Base-by-base conservation (phyloP, 768 basidiomycete genomes). In the Gloeophyllum trabeum region DNA sequence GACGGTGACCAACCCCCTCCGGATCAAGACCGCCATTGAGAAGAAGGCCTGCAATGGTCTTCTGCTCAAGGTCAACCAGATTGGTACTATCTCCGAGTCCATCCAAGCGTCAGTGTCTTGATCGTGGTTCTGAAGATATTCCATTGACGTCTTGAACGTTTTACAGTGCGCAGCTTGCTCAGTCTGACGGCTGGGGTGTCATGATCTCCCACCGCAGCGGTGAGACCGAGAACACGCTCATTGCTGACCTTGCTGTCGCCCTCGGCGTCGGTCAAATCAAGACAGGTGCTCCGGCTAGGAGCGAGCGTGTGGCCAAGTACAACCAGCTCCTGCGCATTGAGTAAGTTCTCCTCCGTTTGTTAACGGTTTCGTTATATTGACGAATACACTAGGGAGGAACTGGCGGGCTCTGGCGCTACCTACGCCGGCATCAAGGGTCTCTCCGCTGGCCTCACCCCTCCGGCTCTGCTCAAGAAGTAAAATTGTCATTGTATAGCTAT, bases 31-130 rank as follows among this genome's bases (percentile, higher is more conserved):
- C 28, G 96, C 96, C 53, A 96, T 98, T 50, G 88, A 97, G 71
- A 96, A 94, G 81, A 97, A 94, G 78, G 89, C 96, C 26, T 98
- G 94, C 80, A 98, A 98, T 58, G 96, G 90, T 60, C 76, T 99
- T 30, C 76, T 99, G 48, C 80, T 99, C 66, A 99, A 98, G 82
- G 85, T 97, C 65, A 98, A 97, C 77, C 94, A 99, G 66, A 98
- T 98, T 59, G 96, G 96, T 55, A 93, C 93, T 49, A 91, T 99
- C 65, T 90, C 89, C 36, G 94, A 99, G 68, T 94, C 94, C 20
- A 96, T 99, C 67, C 91, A 96, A 63, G 94, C 94, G 90, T 94
- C 54, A 45, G 89, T 77, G 20, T 13, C 30, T 36, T 39, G n/a
- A 18, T 18, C 21, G 28, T 43, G 19, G 10, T 23, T 35, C 21